phyloP scores from a whole-genome alignment of 208 protist genomes.

The Trypanosoma theileri region DNA sequence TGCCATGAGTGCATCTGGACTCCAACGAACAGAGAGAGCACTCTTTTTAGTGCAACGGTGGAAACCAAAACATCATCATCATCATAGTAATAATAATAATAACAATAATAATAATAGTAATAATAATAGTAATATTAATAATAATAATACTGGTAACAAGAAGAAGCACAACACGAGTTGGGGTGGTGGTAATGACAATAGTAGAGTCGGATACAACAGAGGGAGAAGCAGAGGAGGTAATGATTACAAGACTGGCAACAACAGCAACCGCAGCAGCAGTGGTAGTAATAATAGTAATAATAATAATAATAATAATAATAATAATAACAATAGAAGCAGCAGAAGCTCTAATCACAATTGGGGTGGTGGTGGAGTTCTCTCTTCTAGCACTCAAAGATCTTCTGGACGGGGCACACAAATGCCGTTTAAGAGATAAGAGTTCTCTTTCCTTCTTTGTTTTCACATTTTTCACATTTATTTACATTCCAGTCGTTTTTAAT shows the following conservation, averaged over 20 bases:
- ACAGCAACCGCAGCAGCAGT: no score
- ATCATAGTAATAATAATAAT: slow-evolving; percentile 6
- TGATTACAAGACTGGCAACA: no score
- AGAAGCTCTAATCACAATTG: background rate
- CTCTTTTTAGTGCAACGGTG: slow-evolving; percentile 31
- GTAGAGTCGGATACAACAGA: no score
- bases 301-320: no score
- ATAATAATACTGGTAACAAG: background rate
- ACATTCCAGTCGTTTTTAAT: background rate
- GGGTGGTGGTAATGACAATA: background rate
- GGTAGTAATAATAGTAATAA: no score
- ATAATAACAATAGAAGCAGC: no score
- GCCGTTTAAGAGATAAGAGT: background rate
- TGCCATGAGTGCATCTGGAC: slow-evolving; percentile 23
- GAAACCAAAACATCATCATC: slow-evolving; percentile 5
- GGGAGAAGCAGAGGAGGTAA: no score
- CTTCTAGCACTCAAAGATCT: background rate
- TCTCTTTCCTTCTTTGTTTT: background rate
- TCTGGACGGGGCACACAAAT: slow-evolving; percentile 1
- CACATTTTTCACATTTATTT: background rate
- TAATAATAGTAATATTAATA: slow-evolving; percentile 6
- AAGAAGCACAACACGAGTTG: no score
- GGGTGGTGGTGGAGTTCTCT: background rate
- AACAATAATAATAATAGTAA: background rate
- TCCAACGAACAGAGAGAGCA: slow-evolving; percentile 40